Evolutionary conservation across 768 basidiomycete genomes (phyloP).

Genomic region (Pleurotus ostreatus): DNA sequence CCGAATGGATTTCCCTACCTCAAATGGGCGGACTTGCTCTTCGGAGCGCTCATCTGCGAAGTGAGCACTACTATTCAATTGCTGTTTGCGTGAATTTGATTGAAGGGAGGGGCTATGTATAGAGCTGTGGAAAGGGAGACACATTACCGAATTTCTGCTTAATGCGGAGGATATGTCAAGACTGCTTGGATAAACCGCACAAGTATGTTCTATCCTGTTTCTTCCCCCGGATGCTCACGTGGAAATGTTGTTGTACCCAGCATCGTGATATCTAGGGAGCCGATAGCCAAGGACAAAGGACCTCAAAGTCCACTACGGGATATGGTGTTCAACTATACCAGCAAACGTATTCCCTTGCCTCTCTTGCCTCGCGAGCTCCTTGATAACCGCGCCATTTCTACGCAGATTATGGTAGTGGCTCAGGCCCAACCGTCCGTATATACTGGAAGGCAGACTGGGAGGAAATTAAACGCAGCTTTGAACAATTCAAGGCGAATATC

Average conservation of each 20-base stretch:
- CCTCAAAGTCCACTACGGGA: not conserved
- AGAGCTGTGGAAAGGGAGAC: not conserved
- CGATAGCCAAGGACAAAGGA: not conserved
- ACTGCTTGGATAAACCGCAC: not conserved
- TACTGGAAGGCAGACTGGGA: slow-evolving; percentile 2
- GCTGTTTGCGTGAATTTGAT: not conserved
- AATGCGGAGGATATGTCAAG: not conserved
- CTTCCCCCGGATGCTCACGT: not conserved
- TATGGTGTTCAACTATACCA: not conserved
- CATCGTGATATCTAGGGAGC: not conserved
- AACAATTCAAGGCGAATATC: not conserved
- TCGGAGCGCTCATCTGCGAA: slow-evolving; percentile 15
- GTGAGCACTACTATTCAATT: slow-evolving; percentile 7
- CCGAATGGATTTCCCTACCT: slow-evolving; percentile 20
- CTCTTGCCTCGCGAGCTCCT: not conserved
- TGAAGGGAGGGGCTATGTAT: not conserved
- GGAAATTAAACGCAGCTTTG: not conserved
- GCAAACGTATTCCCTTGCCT: not conserved
- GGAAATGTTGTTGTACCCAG: not conserved
- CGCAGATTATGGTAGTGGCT: not conserved
- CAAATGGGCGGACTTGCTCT: slow-evolving; percentile 23
- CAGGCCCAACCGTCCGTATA: not conserved
- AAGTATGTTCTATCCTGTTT: not conserved
- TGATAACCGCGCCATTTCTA: not conserved
- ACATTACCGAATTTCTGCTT: not conserved